Percentiles rank a stretch among this genome's conserved stretches.
Evolutionary conservation across 148 eudicot genomes (phyloP).

Genomic region (Dysphania ambrosioides): DNA sequence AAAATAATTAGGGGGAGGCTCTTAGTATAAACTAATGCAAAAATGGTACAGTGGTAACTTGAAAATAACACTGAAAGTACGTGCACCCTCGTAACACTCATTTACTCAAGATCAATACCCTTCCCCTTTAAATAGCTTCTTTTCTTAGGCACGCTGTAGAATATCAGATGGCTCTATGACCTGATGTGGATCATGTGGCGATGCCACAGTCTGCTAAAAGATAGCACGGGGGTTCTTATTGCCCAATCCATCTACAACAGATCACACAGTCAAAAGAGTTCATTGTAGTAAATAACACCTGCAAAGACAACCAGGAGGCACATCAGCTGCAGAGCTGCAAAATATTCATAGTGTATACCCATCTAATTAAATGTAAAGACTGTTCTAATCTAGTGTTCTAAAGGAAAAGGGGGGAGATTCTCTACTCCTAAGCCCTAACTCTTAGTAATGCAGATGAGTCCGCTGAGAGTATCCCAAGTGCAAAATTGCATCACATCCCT

Average conservation of each 20-base stretch:
- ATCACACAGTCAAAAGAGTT: not conserved
- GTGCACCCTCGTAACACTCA: too few relatives aligned
- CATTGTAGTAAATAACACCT: conserved; percentile 9
- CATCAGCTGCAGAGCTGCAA: not conserved
- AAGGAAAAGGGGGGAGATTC: not conserved
- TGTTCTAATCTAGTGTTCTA: not conserved
- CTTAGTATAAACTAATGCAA: not conserved
- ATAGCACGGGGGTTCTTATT: not conserved
- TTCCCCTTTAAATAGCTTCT: not conserved
- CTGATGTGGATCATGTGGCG: not conserved
- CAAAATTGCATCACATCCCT: not conserved
- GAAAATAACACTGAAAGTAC: too few relatives aligned
- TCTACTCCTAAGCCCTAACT: not conserved
- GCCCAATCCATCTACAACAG: not conserved
- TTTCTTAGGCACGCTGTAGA: too few relatives aligned
- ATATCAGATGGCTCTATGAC: not conserved
- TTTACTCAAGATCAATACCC: not conserved
- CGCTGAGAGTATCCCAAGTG: not conserved
- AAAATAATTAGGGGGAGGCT: too few relatives aligned
- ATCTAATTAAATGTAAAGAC: not conserved
- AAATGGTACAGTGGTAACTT: too few relatives aligned
- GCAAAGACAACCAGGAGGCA: not conserved
- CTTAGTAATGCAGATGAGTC: not conserved
- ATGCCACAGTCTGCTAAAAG: not conserved
- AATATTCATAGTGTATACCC: not conserved